phyloP scores from a whole-genome alignment of 192 early-diverging fungal species.

The Dimargaris cristalligena region DNA sequence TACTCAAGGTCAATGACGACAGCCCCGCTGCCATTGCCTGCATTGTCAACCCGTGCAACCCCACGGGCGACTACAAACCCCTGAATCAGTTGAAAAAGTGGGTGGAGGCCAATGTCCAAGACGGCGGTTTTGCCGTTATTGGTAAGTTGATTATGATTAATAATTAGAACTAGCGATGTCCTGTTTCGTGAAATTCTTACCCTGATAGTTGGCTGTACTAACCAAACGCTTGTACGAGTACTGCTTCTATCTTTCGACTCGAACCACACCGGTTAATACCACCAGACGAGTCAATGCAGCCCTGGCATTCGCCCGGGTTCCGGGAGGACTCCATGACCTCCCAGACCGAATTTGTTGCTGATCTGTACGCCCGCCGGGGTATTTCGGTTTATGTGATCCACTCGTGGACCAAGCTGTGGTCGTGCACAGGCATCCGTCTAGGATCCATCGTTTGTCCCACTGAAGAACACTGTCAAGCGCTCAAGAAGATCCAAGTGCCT shows the following conservation, averaged over 20 bases:
- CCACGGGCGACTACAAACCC: constrained; percentile 71
- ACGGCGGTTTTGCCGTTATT: constrained; percentile 66
- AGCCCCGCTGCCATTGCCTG: constrained; percentile 55
- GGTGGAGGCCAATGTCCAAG: constrained; percentile 54
- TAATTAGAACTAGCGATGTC: too few species aligned
- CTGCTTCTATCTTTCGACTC: not conserved
- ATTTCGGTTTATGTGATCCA: constrained; percentile 78
- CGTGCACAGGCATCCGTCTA: constrained; percentile 74
- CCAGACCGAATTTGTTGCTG: constrained; percentile 45
- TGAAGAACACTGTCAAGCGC: constrained; percentile 41
- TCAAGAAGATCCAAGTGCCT: constrained; percentile 72
- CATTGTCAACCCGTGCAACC: constrained; percentile 86
- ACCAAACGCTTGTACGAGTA: too few species aligned
- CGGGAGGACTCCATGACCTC: constrained; percentile 65
- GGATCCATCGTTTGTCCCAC: constrained; percentile 82
- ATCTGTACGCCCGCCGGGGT: constrained; percentile 38
- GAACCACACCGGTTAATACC: too few species aligned
- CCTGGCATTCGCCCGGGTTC: constrained; percentile 72
- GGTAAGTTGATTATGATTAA: too few species aligned
- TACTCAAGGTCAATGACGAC: constrained; percentile 35
- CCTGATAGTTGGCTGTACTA: too few species aligned
- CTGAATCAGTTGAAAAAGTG: constrained; percentile 56
- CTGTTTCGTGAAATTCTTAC: too few species aligned
- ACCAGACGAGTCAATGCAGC: constrained; percentile 88
- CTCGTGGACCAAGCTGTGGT: constrained; percentile 92